A percentile compares a stretch with the other conserved stretches of the same genome.
phyloP scores from a whole-genome alignment of 2,329 filamentous ascomycete species.

The Alternaria gaisen region DNA sequence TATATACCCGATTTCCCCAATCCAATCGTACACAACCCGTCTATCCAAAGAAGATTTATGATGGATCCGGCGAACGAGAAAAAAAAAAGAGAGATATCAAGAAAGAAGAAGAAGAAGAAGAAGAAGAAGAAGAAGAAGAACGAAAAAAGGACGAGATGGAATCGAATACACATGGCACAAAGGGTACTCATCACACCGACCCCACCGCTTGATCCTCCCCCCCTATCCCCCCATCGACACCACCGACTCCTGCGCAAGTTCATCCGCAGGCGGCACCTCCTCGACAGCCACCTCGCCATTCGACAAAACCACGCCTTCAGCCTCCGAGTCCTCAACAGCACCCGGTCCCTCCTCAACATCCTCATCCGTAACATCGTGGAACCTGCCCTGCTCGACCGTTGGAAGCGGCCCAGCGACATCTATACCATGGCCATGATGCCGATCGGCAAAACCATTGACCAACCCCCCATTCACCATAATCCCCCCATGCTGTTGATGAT shows the following conservation, averaged over 20 bases:
- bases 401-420: not conserved
- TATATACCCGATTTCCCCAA: too few species aligned
- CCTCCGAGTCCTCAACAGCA: slow-evolving; percentile 16
- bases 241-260: not conserved
- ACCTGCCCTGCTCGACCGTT: slow-evolving; percentile 7
- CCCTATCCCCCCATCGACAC: not conserved
- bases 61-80: too few species aligned
- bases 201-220: not conserved
- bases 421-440: not conserved
- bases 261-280: slow-evolving; percentile 13
- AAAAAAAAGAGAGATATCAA: too few species aligned
- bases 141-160: not conserved
- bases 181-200: not conserved
- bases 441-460: not conserved
- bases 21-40: too few species aligned
- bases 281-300: slow-evolving; percentile 19
- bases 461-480: not conserved
- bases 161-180: not conserved
- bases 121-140: not conserved
- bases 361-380: slow-evolving; percentile 1
- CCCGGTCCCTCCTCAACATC: slow-evolving; percentile 26
- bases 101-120: not conserved
- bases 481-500: too few species aligned
- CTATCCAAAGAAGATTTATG: too few species aligned
- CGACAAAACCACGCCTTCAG: slow-evolving; percentile 20